These are phyloP conservation scores for Saturnispora kantuleensis DNA, from an alignment of 805 yeast species.

Conservation along the genomic window DNA sequence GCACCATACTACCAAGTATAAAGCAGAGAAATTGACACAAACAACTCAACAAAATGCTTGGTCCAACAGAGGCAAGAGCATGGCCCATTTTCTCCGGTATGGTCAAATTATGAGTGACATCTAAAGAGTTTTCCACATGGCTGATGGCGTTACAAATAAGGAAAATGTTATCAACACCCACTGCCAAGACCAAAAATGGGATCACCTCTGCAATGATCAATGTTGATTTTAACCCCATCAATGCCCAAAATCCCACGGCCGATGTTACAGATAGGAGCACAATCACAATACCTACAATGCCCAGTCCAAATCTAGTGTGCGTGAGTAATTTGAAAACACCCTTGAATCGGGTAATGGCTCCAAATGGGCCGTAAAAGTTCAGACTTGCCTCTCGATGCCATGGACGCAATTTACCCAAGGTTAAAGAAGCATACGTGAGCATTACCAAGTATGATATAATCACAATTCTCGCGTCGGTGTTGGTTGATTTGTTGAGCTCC, in stretches of 20 bases:
- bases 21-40: constrained; percentile 74
- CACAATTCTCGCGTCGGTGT: constrained; percentile 65
- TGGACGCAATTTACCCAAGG: constrained; percentile 46
- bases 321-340: constrained; percentile 21
- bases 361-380: constrained; percentile 6
- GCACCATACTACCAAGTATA: constrained; percentile 64
- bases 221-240: constrained; percentile 75
- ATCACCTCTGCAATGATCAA: constrained; percentile 93
- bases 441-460: constrained; percentile 68
- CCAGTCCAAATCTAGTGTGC: constrained; percentile 61
- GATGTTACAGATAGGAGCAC: constrained; percentile 74
- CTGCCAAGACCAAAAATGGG: constrained; percentile 84
- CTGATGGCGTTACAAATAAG: constrained; percentile 73
- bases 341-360: constrained; percentile 4
- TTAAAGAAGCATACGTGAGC: constrained; percentile 82
- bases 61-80: constrained; percentile 70
- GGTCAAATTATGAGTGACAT: constrained; percentile 27
- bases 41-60: constrained; percentile 74
- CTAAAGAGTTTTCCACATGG: constrained; percentile 34
- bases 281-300: constrained; percentile 73
- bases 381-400: not conserved
- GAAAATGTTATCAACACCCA: constrained; percentile 91
- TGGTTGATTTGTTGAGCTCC: constrained; percentile 74
- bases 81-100: constrained; percentile 51
- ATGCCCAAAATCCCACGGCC: constrained; percentile 73